Conservation (phyloP, 306 rosid genomes). For the Cucumis cinereus region DNA sequence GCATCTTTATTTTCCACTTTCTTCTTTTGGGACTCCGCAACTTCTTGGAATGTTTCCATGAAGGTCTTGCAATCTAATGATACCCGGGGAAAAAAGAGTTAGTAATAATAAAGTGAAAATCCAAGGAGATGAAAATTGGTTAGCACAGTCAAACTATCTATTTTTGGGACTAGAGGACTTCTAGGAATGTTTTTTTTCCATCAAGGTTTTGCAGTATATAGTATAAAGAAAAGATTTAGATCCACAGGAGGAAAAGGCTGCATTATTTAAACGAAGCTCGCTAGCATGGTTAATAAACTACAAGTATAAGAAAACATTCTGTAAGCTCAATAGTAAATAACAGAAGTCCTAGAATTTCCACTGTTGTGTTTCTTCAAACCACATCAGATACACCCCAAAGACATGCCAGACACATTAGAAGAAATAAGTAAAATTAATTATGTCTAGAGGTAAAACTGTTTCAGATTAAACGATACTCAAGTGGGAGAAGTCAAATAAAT, state of each 20-base stretch:
- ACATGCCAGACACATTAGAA: background rate
- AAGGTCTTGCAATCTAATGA: slow-evolving; percentile 52
- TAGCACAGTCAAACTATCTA: background rate
- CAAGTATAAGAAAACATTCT: background rate
- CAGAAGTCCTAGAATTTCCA: background rate
- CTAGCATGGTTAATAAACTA: background rate
- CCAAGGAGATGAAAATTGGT: background rate
- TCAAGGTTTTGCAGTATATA: background rate
- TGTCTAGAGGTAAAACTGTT: background rate
- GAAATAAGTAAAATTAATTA: background rate
- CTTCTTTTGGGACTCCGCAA: slow-evolving; percentile 61
- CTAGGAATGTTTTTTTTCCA: background rate
- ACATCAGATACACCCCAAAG: background rate
- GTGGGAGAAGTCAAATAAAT: background rate
- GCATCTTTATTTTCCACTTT: slow-evolving; percentile 51
- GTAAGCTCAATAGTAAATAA: too few species aligned
- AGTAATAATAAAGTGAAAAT: background rate
- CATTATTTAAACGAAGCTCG: background rate
- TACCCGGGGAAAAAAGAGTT: background rate
- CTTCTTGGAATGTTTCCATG: slow-evolving; percentile 90
- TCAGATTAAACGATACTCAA: background rate
- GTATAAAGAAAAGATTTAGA: background rate
- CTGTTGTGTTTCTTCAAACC: background rate
- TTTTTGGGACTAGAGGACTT: background rate
- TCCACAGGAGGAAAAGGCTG: background rate